Conservation (phyloP, 164 flowering plant species). For the Annona cherimola region DNA sequence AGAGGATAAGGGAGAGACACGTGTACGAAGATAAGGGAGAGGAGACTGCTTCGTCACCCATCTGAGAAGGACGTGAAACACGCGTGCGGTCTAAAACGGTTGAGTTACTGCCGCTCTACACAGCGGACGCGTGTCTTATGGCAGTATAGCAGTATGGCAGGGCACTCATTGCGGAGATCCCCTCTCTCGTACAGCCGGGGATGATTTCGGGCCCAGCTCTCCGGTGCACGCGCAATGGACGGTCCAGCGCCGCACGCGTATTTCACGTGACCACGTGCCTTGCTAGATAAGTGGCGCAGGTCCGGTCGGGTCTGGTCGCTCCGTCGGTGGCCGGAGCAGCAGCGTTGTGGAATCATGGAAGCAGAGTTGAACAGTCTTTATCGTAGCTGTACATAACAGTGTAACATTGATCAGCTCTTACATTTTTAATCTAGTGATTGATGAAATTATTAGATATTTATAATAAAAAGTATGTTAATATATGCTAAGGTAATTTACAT, state of each 20-base stretch:
- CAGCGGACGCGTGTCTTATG: not conserved
- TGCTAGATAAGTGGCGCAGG: not conserved
- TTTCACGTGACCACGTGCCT: not conserved
- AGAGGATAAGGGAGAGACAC: not conserved
- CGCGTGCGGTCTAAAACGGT: not conserved
- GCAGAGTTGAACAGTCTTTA: too few species aligned
- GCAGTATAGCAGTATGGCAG: not conserved
- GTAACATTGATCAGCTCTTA: too few species aligned
- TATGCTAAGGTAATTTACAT: too few species aligned
- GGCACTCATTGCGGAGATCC: not conserved
- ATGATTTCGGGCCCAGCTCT: too few species aligned
- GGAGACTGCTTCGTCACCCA: not conserved
- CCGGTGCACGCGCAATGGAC: not conserved
- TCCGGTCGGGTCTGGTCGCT: not conserved
- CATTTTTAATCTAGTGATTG: too few species aligned
- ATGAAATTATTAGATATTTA: too few species aligned
- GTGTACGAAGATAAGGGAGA: not conserved
- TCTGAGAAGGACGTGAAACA: constrained; percentile 3
- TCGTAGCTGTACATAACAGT: too few species aligned
- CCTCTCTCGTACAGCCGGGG: constrained; percentile 3
- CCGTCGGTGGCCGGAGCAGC: not conserved
- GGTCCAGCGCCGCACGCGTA: not conserved
- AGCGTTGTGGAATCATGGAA: not conserved
- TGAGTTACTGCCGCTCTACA: not conserved
- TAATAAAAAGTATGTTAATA: too few species aligned